Conservation (phyloP, 768 basidiomycete genomes). For the Tulasnella sp. region DNA sequence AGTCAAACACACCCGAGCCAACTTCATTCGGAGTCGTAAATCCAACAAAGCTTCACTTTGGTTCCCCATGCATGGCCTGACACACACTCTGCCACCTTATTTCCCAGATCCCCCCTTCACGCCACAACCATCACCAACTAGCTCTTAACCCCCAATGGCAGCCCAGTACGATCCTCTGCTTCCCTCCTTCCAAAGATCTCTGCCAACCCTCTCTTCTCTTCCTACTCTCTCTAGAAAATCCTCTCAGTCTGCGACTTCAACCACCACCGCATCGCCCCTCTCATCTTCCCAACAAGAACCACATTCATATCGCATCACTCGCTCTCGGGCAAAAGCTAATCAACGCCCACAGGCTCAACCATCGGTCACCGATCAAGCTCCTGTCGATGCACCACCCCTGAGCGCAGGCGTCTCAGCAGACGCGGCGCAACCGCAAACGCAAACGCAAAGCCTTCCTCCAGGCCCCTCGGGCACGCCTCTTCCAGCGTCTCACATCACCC, state of each 20-base stretch:
- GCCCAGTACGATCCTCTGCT: slow-evolving; percentile 13
- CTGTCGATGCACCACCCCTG: no score
- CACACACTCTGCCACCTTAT: not conserved
- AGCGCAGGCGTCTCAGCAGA: no score
- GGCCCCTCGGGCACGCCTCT: no score
- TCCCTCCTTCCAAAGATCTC: slow-evolving; percentile 12
- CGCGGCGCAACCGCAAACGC: no score
- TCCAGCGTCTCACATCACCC: not conserved
- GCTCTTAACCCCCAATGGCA: not conserved
- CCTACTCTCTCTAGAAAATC: slow-evolving; percentile 2
- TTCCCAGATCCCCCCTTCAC: slow-evolving; percentile 10
- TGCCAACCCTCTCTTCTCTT: slow-evolving; percentile 7
- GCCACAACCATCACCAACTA: slow-evolving; percentile 1
- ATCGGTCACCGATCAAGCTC: no score
- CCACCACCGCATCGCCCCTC: not conserved
- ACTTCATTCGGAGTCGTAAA: not conserved
- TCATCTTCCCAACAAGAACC: not conserved
- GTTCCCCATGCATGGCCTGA: not conserved
- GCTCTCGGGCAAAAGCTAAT: no score
- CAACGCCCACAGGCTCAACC: no score
- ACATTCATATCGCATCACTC: no score
- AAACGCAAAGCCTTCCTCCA: no score
- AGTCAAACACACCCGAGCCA: not conserved
- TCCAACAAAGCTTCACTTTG: not conserved
- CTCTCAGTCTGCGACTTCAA: not conserved